These are phyloP conservation scores for Biscogniauxia marginata DNA, from an alignment of 2,329 filamentous ascomycete species.

Conservation along the genomic window DNA sequence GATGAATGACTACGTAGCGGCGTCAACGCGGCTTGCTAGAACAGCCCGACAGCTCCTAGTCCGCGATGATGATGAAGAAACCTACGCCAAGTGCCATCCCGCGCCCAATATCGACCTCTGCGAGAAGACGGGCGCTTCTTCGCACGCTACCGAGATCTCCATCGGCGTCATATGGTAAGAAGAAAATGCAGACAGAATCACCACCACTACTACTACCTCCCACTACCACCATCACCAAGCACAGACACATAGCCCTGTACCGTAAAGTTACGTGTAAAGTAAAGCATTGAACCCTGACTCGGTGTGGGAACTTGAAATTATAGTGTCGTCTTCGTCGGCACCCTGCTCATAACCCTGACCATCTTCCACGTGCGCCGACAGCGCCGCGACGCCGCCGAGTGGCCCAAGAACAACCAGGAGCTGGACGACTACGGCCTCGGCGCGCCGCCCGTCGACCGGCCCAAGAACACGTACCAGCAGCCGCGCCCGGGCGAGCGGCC, in stretches of 20 bases:
- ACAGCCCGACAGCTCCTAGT: conserved; percentile 18
- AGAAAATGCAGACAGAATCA: too few species aligned
- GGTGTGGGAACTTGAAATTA: too few species aligned
- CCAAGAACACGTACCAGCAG: conserved; percentile 16
- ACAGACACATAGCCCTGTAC: too few species aligned
- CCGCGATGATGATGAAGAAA: conserved; percentile 18
- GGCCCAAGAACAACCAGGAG: conserved; percentile 31
- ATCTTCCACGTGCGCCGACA: conserved; percentile 27
- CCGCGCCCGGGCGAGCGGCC: conserved; percentile 6
- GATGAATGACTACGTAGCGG: neutral
- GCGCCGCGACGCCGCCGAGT: conserved; percentile 26
- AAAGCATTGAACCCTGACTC: too few species aligned
- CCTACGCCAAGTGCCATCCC: conserved; percentile 23
- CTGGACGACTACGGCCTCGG: conserved; percentile 32
- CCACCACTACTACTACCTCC: neutral
- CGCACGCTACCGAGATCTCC: conserved; percentile 20
- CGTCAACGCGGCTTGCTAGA: conserved; percentile 10
- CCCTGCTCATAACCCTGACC: conserved; percentile 17
- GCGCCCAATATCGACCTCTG: conserved; percentile 28
- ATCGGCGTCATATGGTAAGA: conserved; percentile 26
- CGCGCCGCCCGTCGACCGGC: conserved; percentile 4
- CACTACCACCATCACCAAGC: neutral
- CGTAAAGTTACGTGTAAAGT: too few species aligned
- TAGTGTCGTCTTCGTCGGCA: conserved; percentile 24
- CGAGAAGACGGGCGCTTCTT: conserved; percentile 26